Evolutionary conservation across 306 rosid genomes (phyloP).

Genomic region (Sicyos edulis): DNA sequence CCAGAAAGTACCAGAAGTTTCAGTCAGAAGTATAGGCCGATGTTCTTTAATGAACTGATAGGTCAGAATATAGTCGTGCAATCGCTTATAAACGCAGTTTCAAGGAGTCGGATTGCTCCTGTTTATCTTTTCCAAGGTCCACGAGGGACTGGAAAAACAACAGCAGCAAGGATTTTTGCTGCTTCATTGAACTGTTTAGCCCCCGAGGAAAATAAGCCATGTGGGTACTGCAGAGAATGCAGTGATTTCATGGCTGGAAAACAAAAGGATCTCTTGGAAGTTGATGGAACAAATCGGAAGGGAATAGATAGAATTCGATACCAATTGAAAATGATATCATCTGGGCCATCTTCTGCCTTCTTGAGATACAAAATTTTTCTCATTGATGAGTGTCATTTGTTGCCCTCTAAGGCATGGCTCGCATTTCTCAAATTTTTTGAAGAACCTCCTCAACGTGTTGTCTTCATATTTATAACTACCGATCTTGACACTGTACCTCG

Average conservation of each 20-base stretch:
- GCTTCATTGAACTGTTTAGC: conserved; percentile 79
- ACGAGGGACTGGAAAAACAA: conserved; percentile 93
- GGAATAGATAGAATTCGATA: conserved; percentile 76
- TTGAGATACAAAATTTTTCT: conserved; percentile 57
- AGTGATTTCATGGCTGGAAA: conserved; percentile 58
- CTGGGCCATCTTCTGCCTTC: conserved; percentile 42
- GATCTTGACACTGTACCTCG: conserved; percentile 92
- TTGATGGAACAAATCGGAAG: conserved; percentile 74
- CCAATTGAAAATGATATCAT: conserved; percentile 50
- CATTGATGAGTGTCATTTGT: conserved; percentile 88
- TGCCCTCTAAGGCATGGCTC: conserved; percentile 90
- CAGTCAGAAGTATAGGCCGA: conserved; percentile 75
- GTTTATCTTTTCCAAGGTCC: conserved; percentile 98
- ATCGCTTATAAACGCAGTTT: conserved; percentile 69
- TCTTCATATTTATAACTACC: conserved; percentile 71
- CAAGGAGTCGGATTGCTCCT: conserved; percentile 80
- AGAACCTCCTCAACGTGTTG: conserved; percentile 77
- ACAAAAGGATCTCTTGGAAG: conserved; percentile 62
- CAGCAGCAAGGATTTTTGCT: conserved; percentile 83
- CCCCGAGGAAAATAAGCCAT: conserved; percentile 70
- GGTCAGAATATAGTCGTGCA: conserved; percentile 95
- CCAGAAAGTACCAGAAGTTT: conserved; percentile 61
- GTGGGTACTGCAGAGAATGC: conserved; percentile 88
- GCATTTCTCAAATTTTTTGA: conserved; percentile 86
- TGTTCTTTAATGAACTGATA: conserved; percentile 70